Base-by-base conservation (phyloP, 176 grass and related monocot genomes). In the Aegilops umbellulata region DNA sequence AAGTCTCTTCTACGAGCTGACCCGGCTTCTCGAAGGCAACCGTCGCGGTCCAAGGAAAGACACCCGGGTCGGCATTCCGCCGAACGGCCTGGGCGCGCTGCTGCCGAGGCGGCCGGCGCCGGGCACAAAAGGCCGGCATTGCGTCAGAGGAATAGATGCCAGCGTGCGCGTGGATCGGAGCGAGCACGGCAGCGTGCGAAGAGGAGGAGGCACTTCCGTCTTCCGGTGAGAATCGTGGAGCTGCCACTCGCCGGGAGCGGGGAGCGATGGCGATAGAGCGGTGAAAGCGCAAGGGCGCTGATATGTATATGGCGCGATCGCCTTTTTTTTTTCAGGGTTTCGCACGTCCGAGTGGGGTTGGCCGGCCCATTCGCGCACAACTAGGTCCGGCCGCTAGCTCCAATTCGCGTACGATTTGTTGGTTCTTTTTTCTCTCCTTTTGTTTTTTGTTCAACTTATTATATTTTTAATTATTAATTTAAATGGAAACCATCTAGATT, bases 31-130 rank as follows among this genome's bases (percentile, higher is more conserved):
- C 3, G 3, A 84, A 5, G 49, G 49, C 30, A 14, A 61, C 80
- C 11, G 7, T 55, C 12, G 51, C 32, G 16, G 49, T 63, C 42
- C 31, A 76, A 67, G 23, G 16, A 36, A 82, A 3, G 57, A 62
- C 46, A 22, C 24, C 22, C 30, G 6, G n/a, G 53, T 36, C 31
- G 69, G 39, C 81, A 80, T 89, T 84, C 23, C 66, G 60, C 83
- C 81, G 66, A 84, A 79, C 66, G 64, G 55, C 76, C 19, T 23
- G 65, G 22, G 26, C 11, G 41, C 81, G 61, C 36, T 26, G 41
- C 57, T 29, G 73, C 69, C 42, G 3, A 61, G 39, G 35, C 39
- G 26, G 19, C 46, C 39, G 39, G 10, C 27, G 57, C 22, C 2
- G 0, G 63, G 26, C 63, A 65, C 0, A 30, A 31, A 31, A 66